phyloP scores from a whole-genome alignment of 2,329 filamentous ascomycete genomes.

The Coniella vitis region DNA sequence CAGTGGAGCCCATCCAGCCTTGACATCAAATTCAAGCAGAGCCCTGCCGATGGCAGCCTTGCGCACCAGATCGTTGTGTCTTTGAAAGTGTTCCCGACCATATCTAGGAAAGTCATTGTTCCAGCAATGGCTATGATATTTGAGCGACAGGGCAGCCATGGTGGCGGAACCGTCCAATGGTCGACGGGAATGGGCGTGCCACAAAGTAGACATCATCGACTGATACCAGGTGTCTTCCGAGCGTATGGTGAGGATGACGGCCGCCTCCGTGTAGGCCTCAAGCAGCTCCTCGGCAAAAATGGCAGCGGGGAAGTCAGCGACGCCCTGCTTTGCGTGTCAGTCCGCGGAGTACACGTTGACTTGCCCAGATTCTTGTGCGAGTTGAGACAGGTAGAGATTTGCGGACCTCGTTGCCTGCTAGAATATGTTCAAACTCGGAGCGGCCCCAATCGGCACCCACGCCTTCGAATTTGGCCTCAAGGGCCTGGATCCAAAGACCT shows the following conservation, averaged over 20 bases:
- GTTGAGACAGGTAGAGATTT: no score
- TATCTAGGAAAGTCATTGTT: slow-evolving; percentile 22
- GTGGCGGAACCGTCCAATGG: slow-evolving; percentile 15
- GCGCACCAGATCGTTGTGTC: slow-evolving; percentile 22
- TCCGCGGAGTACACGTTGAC: no score
- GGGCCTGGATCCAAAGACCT: slow-evolving; percentile 27
- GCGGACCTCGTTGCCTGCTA: slow-evolving; percentile 25
- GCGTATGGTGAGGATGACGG: slow-evolving; percentile 52
- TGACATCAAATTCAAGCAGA: slow-evolving; percentile 23
- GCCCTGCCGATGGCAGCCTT: slow-evolving; percentile 11
- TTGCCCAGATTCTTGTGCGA: no score
- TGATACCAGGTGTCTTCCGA: slow-evolving; percentile 53
- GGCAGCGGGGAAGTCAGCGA: slow-evolving; percentile 26
- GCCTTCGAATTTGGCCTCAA: slow-evolving; percentile 26
- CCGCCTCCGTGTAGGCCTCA: slow-evolving; percentile 55
- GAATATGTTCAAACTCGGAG: slow-evolving; percentile 27
- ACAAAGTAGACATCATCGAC: slow-evolving; percentile 29
- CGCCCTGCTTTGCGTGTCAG: slow-evolving; percentile 11
- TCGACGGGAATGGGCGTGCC: slow-evolving; percentile 19
- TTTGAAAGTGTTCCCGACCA: slow-evolving; percentile 20
- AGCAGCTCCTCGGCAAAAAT: slow-evolving; percentile 51
- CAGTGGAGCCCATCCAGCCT: slow-evolving; percentile 24
- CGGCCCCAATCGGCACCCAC: slow-evolving; percentile 14
- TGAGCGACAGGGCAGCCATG: slow-evolving; percentile 20
- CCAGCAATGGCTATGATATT: slow-evolving; percentile 25